phyloP scores from a whole-genome alignment of 495 filamentous ascomycete species.

The Penicillium macrosclerotiorum region DNA sequence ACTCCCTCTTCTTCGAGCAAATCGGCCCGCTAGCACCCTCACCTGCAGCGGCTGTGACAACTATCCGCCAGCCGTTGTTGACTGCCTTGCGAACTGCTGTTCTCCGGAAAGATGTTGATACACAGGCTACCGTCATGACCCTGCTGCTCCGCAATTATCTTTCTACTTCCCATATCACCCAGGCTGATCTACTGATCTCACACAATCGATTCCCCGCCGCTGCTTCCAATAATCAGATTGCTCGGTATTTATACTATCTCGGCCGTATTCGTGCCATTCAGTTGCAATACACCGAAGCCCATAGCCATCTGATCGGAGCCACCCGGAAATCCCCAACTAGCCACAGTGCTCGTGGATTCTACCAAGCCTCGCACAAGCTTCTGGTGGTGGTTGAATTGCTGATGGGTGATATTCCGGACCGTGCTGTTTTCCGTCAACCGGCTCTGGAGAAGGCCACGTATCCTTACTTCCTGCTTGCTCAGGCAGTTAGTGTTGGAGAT shows the following conservation, averaged over 20 bases:
- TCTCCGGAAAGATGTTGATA: slow-evolving; percentile 92
- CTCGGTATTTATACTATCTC: slow-evolving; percentile 92
- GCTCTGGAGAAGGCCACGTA: slow-evolving; percentile 80
- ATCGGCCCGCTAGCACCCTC: slow-evolving; percentile 82
- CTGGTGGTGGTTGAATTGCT: slow-evolving; percentile 92
- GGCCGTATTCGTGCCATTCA: slow-evolving; percentile 96
- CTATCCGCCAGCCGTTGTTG: slow-evolving; percentile 81
- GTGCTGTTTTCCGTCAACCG: slow-evolving; percentile 85
- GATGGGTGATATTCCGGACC: slow-evolving; percentile 98
- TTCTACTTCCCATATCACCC: slow-evolving; percentile 91
- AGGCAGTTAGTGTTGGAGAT: slow-evolving; percentile 92
- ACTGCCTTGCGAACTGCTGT: slow-evolving; percentile 89
- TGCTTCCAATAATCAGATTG: slow-evolving; percentile 96
- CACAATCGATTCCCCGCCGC: slow-evolving; percentile 92
- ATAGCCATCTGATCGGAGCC: slow-evolving; percentile 85
- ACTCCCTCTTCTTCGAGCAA: slow-evolving; percentile 89
- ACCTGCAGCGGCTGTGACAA: slow-evolving; percentile 75
- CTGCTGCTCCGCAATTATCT: slow-evolving; percentile 95
- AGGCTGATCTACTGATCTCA: slow-evolving; percentile 91
- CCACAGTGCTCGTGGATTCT: slow-evolving; percentile 84
- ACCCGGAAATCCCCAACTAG: slow-evolving; percentile 93
- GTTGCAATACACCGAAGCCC: slow-evolving; percentile 93
- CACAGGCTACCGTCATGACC: slow-evolving; percentile 91
- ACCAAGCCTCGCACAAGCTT: slow-evolving; percentile 91
- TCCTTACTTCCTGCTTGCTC: slow-evolving; percentile 89